These are phyloP conservation scores for Mucor velutinosus DNA, from an alignment of 371 early-diverging fungal genomes.

Conservation along the genomic window DNA sequence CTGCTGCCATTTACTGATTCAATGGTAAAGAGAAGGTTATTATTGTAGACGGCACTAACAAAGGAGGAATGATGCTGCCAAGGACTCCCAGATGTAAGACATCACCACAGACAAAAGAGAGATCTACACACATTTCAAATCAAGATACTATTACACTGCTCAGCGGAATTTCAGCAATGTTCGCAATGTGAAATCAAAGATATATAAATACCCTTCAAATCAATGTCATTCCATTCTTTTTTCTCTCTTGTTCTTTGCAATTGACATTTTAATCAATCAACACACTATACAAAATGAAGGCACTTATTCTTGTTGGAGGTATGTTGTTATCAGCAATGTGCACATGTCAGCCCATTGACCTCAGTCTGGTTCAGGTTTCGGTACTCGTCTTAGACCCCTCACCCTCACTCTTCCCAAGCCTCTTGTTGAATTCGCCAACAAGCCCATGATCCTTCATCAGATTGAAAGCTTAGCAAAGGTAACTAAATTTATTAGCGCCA, in stretches of 20 bases:
- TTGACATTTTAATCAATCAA: neutral
- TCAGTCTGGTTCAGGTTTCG: conserved; percentile 74
- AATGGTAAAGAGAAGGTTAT: neutral
- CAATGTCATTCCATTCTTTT: neutral
- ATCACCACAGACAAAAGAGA: neutral
- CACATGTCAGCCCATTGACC: neutral
- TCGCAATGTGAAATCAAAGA: neutral
- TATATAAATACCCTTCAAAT: conserved; percentile 13
- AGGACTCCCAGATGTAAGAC: neutral
- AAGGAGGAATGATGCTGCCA: neutral
- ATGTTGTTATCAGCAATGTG: conserved; percentile 2
- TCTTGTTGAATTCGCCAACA: conserved; percentile 98
- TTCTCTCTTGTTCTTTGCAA: conserved; percentile 13
- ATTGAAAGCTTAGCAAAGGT: conserved; percentile 97
- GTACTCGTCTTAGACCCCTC: conserved; percentile 98
- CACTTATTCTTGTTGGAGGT: conserved; percentile 99
- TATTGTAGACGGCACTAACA: neutral
- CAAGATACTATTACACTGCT: neutral
- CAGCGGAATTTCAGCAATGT: conserved; percentile 9
- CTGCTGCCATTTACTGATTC: neutral
- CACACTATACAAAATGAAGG: conserved; percentile 75
- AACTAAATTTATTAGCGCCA: conserved; percentile 12
- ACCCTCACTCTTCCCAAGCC: conserved; percentile 99
- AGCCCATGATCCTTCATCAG: conserved; percentile 99
- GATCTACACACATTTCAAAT: conserved; percentile 2